Conservation (phyloP, 768 basidiomycete species). For the Pleurotus tuoliensis region DNA sequence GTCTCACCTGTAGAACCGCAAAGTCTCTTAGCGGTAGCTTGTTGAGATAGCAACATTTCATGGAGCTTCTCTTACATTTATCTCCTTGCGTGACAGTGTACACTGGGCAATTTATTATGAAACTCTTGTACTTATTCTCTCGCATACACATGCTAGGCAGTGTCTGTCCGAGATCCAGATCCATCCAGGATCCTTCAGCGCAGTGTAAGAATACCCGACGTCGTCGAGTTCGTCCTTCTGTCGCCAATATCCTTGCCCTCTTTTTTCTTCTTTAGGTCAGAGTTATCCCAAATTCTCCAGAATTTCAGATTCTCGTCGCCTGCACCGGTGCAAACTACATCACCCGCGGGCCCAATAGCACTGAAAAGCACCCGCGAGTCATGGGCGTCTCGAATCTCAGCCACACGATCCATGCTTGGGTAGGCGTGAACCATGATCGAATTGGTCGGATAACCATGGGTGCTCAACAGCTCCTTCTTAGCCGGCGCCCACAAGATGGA, state of each 20-base stretch:
- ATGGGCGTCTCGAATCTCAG: conserved; percentile 87
- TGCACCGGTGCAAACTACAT: conserved; percentile 87
- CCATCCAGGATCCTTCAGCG: not conserved
- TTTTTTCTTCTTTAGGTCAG: conserved; percentile 44
- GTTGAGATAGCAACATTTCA: not conserved
- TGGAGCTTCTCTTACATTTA: not conserved
- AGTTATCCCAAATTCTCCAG: conserved; percentile 82
- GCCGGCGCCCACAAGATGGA: conserved; percentile 86
- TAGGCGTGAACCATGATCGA: conserved; percentile 80
- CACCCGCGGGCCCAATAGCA: conserved; percentile 82
- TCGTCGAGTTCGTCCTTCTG: conserved; percentile 42
- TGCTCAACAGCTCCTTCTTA: conserved; percentile 85
- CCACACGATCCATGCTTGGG: conserved; percentile 77
- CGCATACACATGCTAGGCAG: not conserved
- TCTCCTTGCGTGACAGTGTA: not conserved
- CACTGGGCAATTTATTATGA: not conserved
- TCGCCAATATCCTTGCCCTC: conserved; percentile 36
- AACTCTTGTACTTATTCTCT: no score
- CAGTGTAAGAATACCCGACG: conserved; percentile 39
- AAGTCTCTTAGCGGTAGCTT: no score
- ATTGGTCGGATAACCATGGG: conserved; percentile 93
- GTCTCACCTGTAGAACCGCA: no score
- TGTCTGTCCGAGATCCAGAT: not conserved
- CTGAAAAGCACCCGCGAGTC: conserved; percentile 88
- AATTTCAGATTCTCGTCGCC: conserved; percentile 97